Percentiles rank a stretch among this genome's conserved stretches.
Conservation (phyloP, 345 rosid species). For the Linum usitatissimum region DNA sequence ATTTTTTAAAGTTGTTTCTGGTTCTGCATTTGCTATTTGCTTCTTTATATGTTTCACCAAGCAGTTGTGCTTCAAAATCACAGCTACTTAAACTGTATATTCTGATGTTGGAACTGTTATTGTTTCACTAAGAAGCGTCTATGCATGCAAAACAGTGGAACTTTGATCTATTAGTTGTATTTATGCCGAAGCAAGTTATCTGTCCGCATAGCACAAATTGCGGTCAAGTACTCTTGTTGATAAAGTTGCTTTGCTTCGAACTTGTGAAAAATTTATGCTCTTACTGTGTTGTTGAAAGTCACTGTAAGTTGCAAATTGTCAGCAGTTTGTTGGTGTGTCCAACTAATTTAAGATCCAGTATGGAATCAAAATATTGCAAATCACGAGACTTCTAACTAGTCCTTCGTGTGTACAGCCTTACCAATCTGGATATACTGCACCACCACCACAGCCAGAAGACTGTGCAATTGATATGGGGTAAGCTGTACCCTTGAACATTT, state of each 20-base stretch:
- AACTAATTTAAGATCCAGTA: not conserved
- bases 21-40: not conserved
- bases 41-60: not conserved
- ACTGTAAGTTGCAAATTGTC: not conserved
- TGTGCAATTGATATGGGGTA: not conserved
- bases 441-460: too few species aligned
- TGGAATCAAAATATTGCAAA: slow-evolving; percentile 1
- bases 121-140: not conserved
- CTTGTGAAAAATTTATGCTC: too few species aligned
- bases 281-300: too few species aligned
- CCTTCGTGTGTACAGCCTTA: not conserved
- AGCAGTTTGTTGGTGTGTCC: not conserved
- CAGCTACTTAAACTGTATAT: not conserved
- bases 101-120: not conserved
- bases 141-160: not conserved
- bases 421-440: too few species aligned
- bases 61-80: not conserved
- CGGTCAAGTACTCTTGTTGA: not conserved
- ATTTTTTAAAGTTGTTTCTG: not conserved
- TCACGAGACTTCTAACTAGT: not conserved
- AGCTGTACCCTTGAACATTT: not conserved
- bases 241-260: not conserved
- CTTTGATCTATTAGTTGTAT: not conserved
- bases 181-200: not conserved
- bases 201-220: not conserved